A percentile compares a stretch with the other conserved stretches of the same genome.
Conservation (phyloP, 306 rosid species). For the Bauhinia variegata region DNA sequence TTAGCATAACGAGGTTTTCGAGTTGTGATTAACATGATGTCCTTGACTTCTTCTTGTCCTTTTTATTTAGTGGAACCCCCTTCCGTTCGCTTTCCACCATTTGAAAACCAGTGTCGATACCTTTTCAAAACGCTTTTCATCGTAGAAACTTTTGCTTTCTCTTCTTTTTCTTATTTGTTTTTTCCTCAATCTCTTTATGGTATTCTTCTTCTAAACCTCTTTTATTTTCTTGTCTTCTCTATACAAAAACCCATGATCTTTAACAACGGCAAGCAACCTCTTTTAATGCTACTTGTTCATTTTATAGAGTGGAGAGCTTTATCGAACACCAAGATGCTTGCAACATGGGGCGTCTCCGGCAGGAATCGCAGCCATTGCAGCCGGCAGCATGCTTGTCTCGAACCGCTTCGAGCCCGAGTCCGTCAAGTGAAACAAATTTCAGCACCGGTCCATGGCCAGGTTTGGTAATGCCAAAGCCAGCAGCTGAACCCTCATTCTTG, state of each 20-base stretch:
- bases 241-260: too few species aligned
- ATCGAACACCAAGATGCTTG: slow-evolving; percentile 99
- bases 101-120: slow-evolving; percentile 36
- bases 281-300: not conserved
- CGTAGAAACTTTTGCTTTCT: slow-evolving; percentile 38
- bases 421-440: slow-evolving; percentile 85
- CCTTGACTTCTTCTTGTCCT: slow-evolving; percentile 46
- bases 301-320: slow-evolving; percentile 91
- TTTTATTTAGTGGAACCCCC: slow-evolving; percentile 48
- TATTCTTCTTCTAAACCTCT: too few species aligned
- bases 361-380: slow-evolving; percentile 64
- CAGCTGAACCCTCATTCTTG: slow-evolving; percentile 46
- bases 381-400: slow-evolving; percentile 79
- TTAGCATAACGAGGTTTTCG: slow-evolving; percentile 23
- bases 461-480: slow-evolving; percentile 45
- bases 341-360: slow-evolving; percentile 68
- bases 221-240: too few species aligned
- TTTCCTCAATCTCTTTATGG: slow-evolving; percentile 8
- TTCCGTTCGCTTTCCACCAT: slow-evolving; percentile 35
- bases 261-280: not conserved
- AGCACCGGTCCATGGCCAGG: slow-evolving; percentile 59
- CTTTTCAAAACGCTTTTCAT: slow-evolving; percentile 48
- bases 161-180: slow-evolving; percentile 6
- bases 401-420: slow-evolving; percentile 98
- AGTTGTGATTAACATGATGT: slow-evolving; percentile 35